phyloP scores from a whole-genome alignment of 176 grass and related monocot species.

The Zea mays region DNA sequence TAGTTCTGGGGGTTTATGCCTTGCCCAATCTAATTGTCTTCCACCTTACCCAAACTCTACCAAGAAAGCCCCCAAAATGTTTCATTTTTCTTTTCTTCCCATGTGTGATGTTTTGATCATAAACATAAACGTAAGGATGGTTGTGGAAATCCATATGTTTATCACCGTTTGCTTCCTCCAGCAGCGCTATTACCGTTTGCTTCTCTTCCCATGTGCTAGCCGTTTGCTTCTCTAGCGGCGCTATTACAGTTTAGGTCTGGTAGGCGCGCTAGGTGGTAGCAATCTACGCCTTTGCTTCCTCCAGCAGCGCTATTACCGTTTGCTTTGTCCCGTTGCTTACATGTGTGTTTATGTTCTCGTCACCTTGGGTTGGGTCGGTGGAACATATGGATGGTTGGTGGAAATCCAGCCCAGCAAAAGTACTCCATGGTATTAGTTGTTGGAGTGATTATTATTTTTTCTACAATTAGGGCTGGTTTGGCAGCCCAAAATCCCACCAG shows the following conservation, averaged over 20 bases:
- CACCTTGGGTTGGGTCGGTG: too few species aligned
- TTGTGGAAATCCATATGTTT: too few species aligned
- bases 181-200: too few species aligned
- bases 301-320: neutral
- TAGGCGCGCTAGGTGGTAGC: neutral
- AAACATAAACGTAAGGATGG: too few species aligned
- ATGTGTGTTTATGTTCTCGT: neutral
- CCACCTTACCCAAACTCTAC: neutral
- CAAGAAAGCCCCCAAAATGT: neutral
- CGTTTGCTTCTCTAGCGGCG: too few species aligned
- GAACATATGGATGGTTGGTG: neutral
- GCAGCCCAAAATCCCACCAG: too few species aligned
- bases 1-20: neutral
- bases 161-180: too few species aligned
- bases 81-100: too few species aligned
- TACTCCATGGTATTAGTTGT: slow-evolving; percentile 10
- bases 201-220: too few species aligned
- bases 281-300: neutral
- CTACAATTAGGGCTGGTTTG: neutral
- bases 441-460: neutral
- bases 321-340: neutral
- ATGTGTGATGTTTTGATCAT: too few species aligned
- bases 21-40: neutral
- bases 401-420: neutral
- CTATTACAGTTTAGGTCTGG: neutral